Evolutionary conservation across 1,139 yeast species (phyloP), one percentile per base, ranked within the genome.

Genomic region (Geotrichum klebahnii): DNA sequence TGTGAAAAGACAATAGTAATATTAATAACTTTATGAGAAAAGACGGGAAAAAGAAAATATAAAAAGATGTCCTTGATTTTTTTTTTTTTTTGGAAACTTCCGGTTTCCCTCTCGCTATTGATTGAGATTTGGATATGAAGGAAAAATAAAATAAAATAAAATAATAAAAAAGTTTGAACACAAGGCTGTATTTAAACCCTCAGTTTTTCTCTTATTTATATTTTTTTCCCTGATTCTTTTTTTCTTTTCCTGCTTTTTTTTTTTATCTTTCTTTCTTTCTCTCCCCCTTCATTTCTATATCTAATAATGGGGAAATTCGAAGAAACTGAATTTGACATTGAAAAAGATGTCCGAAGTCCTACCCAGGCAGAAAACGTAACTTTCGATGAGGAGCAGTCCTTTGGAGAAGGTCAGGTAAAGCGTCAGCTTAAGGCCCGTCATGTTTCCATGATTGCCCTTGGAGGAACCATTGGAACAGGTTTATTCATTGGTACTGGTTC

Each of bases 401-500:
- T 22, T 12, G 44, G 36, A 16, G 44, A 48, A 12, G 51, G 51
- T 17, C 45, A 49, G 26, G 53, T 56, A 29, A 61, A 70, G 52
- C 66, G 79, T 55, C 69, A 69, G 42, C 64, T 77, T 39, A 66
- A 67, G 37, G 63, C 73, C 10, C 67, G 80, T 42, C 80, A 77
- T 61, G 72, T 77, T 19, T 67, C 73, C 39, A 68, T 77, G 58
- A 73, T 77, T 69, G 73, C 76, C 44, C 72, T 77, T 43, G 80
- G 80, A n/a, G 78, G 76, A 51, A 66, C 74, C 51, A 74, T 76
- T 43, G 79, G 80, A 28, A 71, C 78, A 2, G 80, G 80, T 46
- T 63, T 75, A 41, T 75, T 72, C 57, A 80, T 84, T 59, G 88
- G 89, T 59, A 81, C 87, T 9, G 85, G 86, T 48, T 68, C 79